phyloP scores from a whole-genome alignment of 1,284 basidiomycete genomes.

The Sporisorium iseilematis-ciliati region DNA sequence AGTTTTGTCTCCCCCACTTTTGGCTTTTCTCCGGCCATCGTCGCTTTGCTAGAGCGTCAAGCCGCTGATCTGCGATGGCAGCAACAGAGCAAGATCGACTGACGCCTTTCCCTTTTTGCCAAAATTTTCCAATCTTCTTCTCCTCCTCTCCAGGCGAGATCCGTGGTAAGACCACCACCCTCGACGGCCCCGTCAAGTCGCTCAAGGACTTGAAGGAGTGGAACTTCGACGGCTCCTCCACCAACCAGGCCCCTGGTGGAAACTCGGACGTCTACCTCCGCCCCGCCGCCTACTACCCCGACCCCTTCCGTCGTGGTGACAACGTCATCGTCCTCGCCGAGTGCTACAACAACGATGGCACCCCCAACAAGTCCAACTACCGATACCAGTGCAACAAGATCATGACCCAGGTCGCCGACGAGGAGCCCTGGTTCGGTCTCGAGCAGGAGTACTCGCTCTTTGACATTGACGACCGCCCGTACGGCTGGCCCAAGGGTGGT shows the following conservation, averaged over 20 bases:
- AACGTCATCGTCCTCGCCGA: slow-evolving; percentile 75
- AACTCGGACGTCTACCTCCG: slow-evolving; percentile 99
- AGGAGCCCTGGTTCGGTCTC: slow-evolving; percentile 93
- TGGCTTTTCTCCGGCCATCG: not conserved
- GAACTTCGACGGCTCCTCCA: slow-evolving; percentile 90
- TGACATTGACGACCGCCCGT: slow-evolving; percentile 89
- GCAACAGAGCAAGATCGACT: not conserved
- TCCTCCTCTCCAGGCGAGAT: slow-evolving; percentile 46
- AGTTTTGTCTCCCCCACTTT: slow-evolving; percentile 4
- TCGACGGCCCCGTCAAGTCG: slow-evolving; percentile 81
- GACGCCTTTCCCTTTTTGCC: slow-evolving; percentile 3
- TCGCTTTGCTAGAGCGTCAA: not conserved
- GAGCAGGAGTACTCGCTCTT: slow-evolving; percentile 99
- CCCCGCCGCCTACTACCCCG: slow-evolving; percentile 96
- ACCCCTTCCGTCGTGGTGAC: slow-evolving; percentile 98
- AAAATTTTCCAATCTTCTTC: not conserved
- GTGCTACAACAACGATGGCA: slow-evolving; percentile 99
- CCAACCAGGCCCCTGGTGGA: slow-evolving; percentile 78
- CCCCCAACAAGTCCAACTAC: slow-evolving; percentile 97
- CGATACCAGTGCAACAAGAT: slow-evolving; percentile 66
- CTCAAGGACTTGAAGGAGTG: slow-evolving; percentile 84
- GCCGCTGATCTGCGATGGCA: not conserved
- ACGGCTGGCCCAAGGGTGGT: slow-evolving; percentile 89
- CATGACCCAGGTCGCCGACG: slow-evolving; percentile 63
- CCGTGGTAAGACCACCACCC: slow-evolving; percentile 73